Evolutionary conservation across 2,329 filamentous ascomycete species (phyloP), one percentile per base, ranked within the genome.

Genomic region (Epichloe scottii): DNA sequence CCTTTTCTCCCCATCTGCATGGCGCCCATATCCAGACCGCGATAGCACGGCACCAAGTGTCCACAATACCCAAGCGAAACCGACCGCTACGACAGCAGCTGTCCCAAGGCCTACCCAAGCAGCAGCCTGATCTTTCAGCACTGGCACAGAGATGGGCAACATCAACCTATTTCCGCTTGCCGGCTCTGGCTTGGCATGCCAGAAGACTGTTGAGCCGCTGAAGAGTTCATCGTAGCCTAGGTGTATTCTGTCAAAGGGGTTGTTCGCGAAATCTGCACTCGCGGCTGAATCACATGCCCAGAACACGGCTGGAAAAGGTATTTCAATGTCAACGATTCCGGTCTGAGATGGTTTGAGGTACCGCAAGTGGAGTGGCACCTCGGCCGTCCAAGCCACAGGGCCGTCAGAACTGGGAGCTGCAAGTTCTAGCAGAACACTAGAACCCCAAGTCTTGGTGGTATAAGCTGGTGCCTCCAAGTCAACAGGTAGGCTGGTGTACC

Each of bases 391-490:
- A 12, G 69, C 65, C 15, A 71, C 61, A 17, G 67, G 63, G 59
- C 63, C 58, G 7, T 58, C 52, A 5, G 58, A 14, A 1, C 59
- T 53, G 0, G 84, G 79, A 1, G 75, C 72, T 0, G 79, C 77
- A 39, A 97, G 75, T 62, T 93, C 83, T 19, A 96, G 68, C 4
- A 96, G 74, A 15, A 89, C 74, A 15, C 77, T 81, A 0, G 85
- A 90, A 5, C 91, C 91, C 91, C 91, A 96, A 34, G 74, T 67
- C 6, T 76, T 63, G 33, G 89, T 76, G 2, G 83, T 80, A 72
- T 94, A 97, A 59, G 85, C 84, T 1, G 91, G 91, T 0, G 89
- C 89, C 70, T 97, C 91, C 49, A 97, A 82, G 58, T 97, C 90
- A 6, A 90, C 86, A 19, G 88, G 87, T 12, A 86, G 78, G 26